Base-by-base conservation (phyloP, 345 rosid genomes). In the Conringia planisiliqua region DNA sequence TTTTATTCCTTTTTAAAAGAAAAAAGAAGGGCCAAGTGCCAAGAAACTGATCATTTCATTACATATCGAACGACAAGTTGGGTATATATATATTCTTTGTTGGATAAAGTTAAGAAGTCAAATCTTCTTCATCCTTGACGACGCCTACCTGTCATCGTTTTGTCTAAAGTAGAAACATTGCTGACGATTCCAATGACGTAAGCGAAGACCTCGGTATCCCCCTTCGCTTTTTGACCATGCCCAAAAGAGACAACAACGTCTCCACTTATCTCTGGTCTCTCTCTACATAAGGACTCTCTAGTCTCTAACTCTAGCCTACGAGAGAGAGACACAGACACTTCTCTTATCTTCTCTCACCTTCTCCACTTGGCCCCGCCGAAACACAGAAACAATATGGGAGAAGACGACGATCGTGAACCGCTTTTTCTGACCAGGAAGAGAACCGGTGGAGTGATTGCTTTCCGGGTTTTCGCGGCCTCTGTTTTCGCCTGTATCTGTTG, bases 401-500 rank as follows among this genome's bases (percentile, higher is more conserved):
- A 24, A 32, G 63, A 71, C 65, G 33, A 48, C 18, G 20, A 48
- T 12, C 10, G 18, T 30, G 74, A 77, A 56, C 80, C 76, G 66
- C 71, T 77, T 46, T 77, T 70, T n/a, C 66, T 18, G 71, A 63
- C 61, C 29, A 46, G 38, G 61, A 77, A 16, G 47, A 57, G 32
- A 29, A 78, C 71, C 74, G 76, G 83, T 0, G 58, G 63, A 20
- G 48, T 66, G 73, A 48, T 71, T 55, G 74, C 72, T 9, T 80
- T 62, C 52, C 82, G 75, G 56, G 8, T 76, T 8, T 74, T 81
- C 39, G 65, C 86, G 1, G 54, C 63, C 14, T 65, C 88, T 5
- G 52, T 86, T 39, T 70, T 71, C 30, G 40, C 44, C 13, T 78
- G 86, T 16, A 84, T 84, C 26, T 72, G 76, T 17, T 70, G 51